Evolutionary conservation across 2,329 filamentous ascomycete genomes (phyloP), one percentile per base, ranked within the genome.

Genomic region (Cercospora sp.): DNA sequence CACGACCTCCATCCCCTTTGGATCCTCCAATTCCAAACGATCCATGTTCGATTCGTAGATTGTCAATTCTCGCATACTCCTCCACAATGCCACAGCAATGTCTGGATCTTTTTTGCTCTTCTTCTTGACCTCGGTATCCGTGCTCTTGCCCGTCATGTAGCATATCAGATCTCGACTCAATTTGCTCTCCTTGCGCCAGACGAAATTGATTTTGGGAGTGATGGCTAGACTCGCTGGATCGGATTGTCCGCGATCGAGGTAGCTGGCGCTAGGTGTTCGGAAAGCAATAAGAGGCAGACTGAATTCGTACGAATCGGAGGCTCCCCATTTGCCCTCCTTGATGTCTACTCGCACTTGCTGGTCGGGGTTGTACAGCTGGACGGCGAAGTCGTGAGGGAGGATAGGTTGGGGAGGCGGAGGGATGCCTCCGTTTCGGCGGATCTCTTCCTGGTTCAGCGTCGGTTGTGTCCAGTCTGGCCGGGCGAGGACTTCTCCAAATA

Each of bases 341-440:
- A 89, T 87, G 74, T 86, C 89, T 40, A 98, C 86, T 0, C 84
- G 75, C 21, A 98, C 84, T 74, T 91, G 86, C 79, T 95, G 93
- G 78, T 98, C 94, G 0, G 95, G 95, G 78, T 97, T 95, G 84
- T 97, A 98, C 3, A 99, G 88, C 74, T 94, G 90, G 45, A 98
- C 86, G n/a, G 86, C 85, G 79, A 98, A 97, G 63, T 88, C 84
- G 66, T 90, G 89, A 0, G 94, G 94, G 30, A 92, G 86, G 37
- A 92, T 85, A 9, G 94, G 91, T 68, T 90, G 86, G 0, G 90
- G 89, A 16, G 86, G 87, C 24, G 86, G 89, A 3, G 86, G 82
- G 0, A 88, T 81, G 16, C 90, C 90, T 69, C 89, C 89, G 76
- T 91, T 86, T 69, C 80, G 86, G 70, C 92, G 88, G 66, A 94